These are phyloP conservation scores for Aurinia saxatilis DNA, from an alignment of 345 rosid genomes.

Conservation along the genomic window DNA sequence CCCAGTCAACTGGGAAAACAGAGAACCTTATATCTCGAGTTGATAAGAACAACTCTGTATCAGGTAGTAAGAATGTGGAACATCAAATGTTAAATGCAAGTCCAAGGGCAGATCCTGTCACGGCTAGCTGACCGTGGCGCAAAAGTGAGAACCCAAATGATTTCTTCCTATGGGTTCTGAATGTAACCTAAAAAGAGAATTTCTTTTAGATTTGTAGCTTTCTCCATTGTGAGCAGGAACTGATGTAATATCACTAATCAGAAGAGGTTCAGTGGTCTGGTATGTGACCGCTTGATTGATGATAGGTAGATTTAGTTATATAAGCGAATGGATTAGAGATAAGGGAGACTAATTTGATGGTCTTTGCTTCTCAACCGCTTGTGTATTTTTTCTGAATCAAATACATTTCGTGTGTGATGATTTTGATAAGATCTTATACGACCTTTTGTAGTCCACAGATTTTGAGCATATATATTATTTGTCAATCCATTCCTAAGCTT, in stretches of 20 bases:
- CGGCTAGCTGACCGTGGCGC: constrained; percentile 16
- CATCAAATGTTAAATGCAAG: constrained; percentile 21
- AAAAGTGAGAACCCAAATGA: not conserved
- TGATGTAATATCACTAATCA: constrained; percentile 1
- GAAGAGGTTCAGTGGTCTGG: not conserved
- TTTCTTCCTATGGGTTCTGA: not conserved
- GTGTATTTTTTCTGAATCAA: not conserved
- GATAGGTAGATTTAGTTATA: not conserved
- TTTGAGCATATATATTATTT: too few species aligned
- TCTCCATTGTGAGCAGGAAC: constrained; percentile 16
- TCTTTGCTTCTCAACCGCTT: constrained; percentile 3
- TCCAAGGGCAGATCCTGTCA: constrained; percentile 11
- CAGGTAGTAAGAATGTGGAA: constrained; percentile 11
- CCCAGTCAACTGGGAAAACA: constrained; percentile 22
- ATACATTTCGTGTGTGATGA: not conserved
- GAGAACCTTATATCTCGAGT: constrained; percentile 27
- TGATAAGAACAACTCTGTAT: constrained; percentile 22
- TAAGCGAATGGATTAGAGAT: constrained; percentile 3
- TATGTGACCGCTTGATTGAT: constrained; percentile 7
- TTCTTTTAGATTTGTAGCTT: constrained; percentile 9
- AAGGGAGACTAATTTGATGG: constrained; percentile 10
- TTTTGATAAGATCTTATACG: not conserved
- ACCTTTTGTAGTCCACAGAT: too few species aligned
- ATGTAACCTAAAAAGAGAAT: not conserved
- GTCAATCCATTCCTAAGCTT: too few species aligned